phyloP scores from a whole-genome alignment of 345 rosid species.

The Camelina hispida region DNA sequence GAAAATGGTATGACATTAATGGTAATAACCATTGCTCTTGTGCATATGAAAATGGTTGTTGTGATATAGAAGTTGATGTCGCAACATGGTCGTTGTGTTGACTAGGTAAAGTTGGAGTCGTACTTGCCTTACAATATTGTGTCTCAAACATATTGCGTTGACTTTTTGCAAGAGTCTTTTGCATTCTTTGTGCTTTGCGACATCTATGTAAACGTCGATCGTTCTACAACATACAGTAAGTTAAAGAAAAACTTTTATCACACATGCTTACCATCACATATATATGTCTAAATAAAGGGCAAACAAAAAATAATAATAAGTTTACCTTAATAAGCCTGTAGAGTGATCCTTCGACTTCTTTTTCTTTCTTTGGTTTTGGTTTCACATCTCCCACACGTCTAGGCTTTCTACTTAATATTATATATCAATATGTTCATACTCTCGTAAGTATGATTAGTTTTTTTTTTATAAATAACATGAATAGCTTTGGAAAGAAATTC shows the following conservation, averaged over 20 bases:
- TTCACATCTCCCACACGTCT: constrained; percentile 8
- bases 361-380: constrained; percentile 34
- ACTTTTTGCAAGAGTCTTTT: constrained; percentile 19
- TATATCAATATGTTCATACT: constrained; percentile 16
- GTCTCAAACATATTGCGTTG: constrained; percentile 27
- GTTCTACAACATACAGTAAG: background rate
- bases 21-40: constrained; percentile 10
- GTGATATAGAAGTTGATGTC: background rate
- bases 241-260: too few species aligned
- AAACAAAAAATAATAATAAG: background rate
- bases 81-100: background rate
- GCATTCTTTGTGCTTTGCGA: constrained; percentile 33
- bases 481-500: background rate
- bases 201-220: constrained; percentile 28
- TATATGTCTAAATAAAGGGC: background rate
- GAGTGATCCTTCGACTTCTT: constrained; percentile 37
- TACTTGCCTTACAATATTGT: constrained; percentile 13
- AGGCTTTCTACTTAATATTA: constrained; percentile 30
- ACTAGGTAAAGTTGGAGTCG: background rate
- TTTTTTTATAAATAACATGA: background rate
- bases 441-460: background rate
- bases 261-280: background rate
- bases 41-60: background rate
- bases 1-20: background rate
- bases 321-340: constrained; percentile 37